Percentiles rank a stretch among this genome's conserved stretches.
These are phyloP conservation scores for Coniochaeta prunicola DNA, from an alignment of 2,329 filamentous ascomycete genomes.

Conservation along the genomic window DNA sequence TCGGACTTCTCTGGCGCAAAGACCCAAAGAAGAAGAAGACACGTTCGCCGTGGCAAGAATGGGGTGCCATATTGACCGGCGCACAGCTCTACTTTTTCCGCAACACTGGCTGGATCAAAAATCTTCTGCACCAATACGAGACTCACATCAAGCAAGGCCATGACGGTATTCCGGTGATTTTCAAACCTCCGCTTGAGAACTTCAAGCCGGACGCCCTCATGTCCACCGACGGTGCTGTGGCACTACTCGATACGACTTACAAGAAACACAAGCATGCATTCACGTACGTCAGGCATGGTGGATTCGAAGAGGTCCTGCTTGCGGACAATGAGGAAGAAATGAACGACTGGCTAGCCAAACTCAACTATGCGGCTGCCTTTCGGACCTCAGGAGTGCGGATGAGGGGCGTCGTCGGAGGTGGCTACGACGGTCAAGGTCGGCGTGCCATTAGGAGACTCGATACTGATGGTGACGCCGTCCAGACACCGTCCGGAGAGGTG, in stretches of 20 bases:
- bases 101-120: constrained; percentile 88
- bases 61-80: constrained; percentile 94
- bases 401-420: constrained; percentile 75
- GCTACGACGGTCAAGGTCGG: constrained; percentile 74
- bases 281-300: constrained; percentile 78
- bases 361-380: constrained; percentile 95
- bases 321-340: constrained; percentile 86
- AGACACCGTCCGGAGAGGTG: constrained; percentile 66
- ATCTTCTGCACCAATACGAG: constrained; percentile 81
- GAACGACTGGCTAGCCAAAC: constrained; percentile 93
- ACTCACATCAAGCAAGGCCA: constrained; percentile 71
- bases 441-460: constrained; percentile 67
- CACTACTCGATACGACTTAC: constrained; percentile 77
- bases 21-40: constrained; percentile 90
- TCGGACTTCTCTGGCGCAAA: constrained; percentile 91
- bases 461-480: constrained; percentile 53
- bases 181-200: constrained; percentile 80
- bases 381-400: constrained; percentile 86
- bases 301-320: constrained; percentile 82
- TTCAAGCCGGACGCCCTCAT: constrained; percentile 94
- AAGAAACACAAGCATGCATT: constrained; percentile 96
- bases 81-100: constrained; percentile 96
- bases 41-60: constrained; percentile 96
- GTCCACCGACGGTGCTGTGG: constrained; percentile 88
- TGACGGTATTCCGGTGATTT: constrained; percentile 70